Conservation (phyloP, 2,329 filamentous ascomycete genomes). For the Pezicula neosporulosa region DNA sequence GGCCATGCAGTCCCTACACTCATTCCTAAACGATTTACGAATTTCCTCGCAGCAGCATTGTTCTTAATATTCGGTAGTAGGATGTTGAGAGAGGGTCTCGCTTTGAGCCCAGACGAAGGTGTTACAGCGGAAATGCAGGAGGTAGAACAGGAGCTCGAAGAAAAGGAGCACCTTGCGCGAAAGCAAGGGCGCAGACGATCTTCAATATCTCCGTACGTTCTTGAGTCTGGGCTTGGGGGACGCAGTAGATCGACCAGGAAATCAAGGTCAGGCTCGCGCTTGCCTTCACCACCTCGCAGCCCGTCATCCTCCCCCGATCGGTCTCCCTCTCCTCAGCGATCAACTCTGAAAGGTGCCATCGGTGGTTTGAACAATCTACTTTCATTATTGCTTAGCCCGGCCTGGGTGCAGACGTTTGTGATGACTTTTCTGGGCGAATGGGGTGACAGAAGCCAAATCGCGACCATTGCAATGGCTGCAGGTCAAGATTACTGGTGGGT, state of each 20-base stretch:
- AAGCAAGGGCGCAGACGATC: slow-evolving; percentile 64
- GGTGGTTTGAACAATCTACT: slow-evolving; percentile 80
- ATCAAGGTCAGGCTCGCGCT: slow-evolving; percentile 68
- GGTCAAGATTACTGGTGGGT: slow-evolving; percentile 99
- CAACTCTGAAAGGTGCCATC: slow-evolving; percentile 39
- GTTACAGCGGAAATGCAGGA: slow-evolving; percentile 98
- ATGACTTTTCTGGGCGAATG: slow-evolving; percentile 99
- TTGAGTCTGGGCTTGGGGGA: slow-evolving; percentile 74
- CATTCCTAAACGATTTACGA: slow-evolving; percentile 87
- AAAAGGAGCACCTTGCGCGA: slow-evolving; percentile 78
- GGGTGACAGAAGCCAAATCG: slow-evolving; percentile 97
- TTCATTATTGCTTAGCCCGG: slow-evolving; percentile 84
- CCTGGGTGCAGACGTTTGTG: slow-evolving; percentile 97
- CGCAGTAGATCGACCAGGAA: slow-evolving; percentile 56
- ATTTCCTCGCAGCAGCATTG: slow-evolving; percentile 76
- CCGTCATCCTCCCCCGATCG: slow-evolving; percentile 73
- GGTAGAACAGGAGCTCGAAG: slow-evolving; percentile 88
- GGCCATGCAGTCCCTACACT: slow-evolving; percentile 89
- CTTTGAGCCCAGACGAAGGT: slow-evolving; percentile 85
- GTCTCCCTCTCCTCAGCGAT: slow-evolving; percentile 32
- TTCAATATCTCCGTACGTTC: slow-evolving; percentile 68
- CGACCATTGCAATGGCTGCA: slow-evolving; percentile 97
- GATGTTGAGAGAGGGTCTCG: slow-evolving; percentile 80
- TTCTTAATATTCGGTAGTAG: slow-evolving; percentile 89
- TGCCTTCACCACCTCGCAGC: slow-evolving; percentile 77